Conservation (phyloP, 371 early-diverging fungal genomes). For the Mucor irregularis region DNA sequence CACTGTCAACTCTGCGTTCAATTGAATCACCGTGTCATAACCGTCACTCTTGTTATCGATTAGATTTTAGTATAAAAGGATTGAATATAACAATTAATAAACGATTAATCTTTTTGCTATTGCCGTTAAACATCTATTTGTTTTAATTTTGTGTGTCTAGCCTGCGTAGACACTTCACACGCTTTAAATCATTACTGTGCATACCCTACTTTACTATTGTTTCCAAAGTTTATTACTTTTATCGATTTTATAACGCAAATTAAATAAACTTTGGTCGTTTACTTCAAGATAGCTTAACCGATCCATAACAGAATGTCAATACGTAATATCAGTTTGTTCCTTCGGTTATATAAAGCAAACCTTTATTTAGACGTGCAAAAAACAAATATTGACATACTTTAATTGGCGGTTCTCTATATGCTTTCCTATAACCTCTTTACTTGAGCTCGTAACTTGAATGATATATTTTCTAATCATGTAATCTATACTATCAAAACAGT, state of each 20-base stretch:
- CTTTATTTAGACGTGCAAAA: slow-evolving; percentile 8
- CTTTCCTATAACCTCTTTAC: slow-evolving; percentile 9
- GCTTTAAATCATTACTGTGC: slow-evolving; percentile 12
- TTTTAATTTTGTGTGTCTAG: no score
- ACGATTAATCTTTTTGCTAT: no score
- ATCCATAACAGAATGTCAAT: slow-evolving; percentile 10
- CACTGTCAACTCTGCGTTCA: no score
- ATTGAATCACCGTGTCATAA: no score
- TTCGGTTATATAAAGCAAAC: slow-evolving; percentile 3
- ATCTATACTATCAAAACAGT: slow-evolving; percentile 8
- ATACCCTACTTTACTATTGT: slow-evolving; percentile 16
- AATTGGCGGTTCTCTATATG: slow-evolving; percentile 9
- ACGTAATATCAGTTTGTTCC: slow-evolving; percentile 7
- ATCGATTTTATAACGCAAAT: slow-evolving; percentile 7
- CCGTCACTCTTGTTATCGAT: no score
- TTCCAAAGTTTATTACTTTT: slow-evolving; percentile 11
- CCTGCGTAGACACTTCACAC: no score
- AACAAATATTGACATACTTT: slow-evolving; percentile 10
- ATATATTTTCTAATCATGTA: slow-evolving; percentile 10
- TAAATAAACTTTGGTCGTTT: slow-evolving; percentile 13
- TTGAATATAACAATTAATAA: no score
- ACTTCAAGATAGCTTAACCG: slow-evolving; percentile 8
- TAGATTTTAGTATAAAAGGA: no score
- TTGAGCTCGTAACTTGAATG: slow-evolving; percentile 11
- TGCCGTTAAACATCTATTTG: no score